Base-by-base conservation (phyloP, 208 protist species). In the Wallacemonas collosoma region DNA sequence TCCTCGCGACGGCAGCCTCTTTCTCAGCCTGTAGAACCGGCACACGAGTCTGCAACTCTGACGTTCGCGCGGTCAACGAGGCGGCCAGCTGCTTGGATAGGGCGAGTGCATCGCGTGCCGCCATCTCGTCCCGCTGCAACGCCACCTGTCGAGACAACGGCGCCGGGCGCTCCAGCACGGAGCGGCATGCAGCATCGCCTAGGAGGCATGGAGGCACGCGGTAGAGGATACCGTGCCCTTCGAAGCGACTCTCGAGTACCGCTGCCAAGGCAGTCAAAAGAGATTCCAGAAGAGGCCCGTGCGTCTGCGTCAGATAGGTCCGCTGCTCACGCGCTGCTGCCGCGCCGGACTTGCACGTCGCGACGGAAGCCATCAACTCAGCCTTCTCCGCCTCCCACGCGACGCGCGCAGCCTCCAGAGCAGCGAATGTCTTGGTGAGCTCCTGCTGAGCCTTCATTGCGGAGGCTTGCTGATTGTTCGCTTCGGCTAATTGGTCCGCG, bases 21-120 rank as follows among this genome's bases (percentile, higher is more conserved):
- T 93, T 88, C 8, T 76, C 77, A 1, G 51, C 47, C 50, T 82
- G 69, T 17, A 83, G 47, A 7, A 80, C 44, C 2, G 75, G 66
- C 35, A 87, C 40, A n/a, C 54, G 58, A 36, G 67, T 76, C 26
- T 56, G 68, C 53, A 75, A 53, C 58, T 75, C 71, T 26, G 43
- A 17, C 14, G 80, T 35, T 36, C 71, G 69, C 6, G 77, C 75
- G 11, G 39, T 73, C 36, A 89, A 56, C n/a, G 76, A 72, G 2
- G 75, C 69, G 17, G 88, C 40, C 11, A 80, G 45, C 38, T 47
- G 53, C 7, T 65, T n/a, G 43, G 54, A 71, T 36, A 14, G 38
- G 38, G 69, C 71, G 50, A 77, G 58, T 7, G 48, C 56, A 9
- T 57, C 73, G 36, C 53, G 36, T 8, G 79, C 54, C 2, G 15